These are phyloP conservation scores for Aspergillus felis DNA, from an alignment of 2,329 filamentous ascomycete species.

Conservation along the genomic window DNA sequence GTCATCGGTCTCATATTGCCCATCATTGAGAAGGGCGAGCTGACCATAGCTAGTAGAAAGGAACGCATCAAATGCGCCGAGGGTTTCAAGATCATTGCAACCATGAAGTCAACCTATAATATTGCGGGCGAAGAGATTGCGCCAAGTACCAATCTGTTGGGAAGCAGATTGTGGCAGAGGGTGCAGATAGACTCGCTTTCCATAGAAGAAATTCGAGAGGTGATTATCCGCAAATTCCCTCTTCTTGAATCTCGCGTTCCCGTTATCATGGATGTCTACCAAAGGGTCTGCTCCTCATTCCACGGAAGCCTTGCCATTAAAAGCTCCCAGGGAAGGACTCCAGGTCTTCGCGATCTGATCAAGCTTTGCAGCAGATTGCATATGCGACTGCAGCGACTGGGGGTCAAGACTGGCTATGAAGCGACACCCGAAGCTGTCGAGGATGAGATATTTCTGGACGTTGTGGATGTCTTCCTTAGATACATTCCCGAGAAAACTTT, in stretches of 20 bases:
- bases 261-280: slow-evolving; percentile 56
- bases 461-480: slow-evolving; percentile 85
- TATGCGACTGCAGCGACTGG: slow-evolving; percentile 55
- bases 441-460: slow-evolving; percentile 89
- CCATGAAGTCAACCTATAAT: slow-evolving; percentile 67
- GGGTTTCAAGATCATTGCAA: slow-evolving; percentile 88
- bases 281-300: slow-evolving; percentile 38
- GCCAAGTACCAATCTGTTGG: slow-evolving; percentile 67
- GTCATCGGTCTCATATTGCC: slow-evolving; percentile 90
- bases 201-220: slow-evolving; percentile 66
- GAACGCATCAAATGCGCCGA: slow-evolving; percentile 78
- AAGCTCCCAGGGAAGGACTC: slow-evolving; percentile 49
- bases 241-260: slow-evolving; percentile 56
- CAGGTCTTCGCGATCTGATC: slow-evolving; percentile 73
- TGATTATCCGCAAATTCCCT: slow-evolving; percentile 69
- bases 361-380: slow-evolving; percentile 84
- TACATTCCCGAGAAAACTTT: slow-evolving; percentile 66
- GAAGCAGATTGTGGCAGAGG: slow-evolving; percentile 78
- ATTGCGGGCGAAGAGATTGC: slow-evolving; percentile 67
- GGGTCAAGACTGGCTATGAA: slow-evolving; percentile 64
- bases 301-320: slow-evolving; percentile 36
- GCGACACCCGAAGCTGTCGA: slow-evolving; percentile 66
- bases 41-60: slow-evolving; percentile 83
- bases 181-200: slow-evolving; percentile 66
- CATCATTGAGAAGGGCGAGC: slow-evolving; percentile 85